Percentiles rank a stretch among this genome's conserved stretches.
Evolutionary conservation across 176 grass and related monocot genomes (phyloP).

Genomic region (Puya raimondii): DNA sequence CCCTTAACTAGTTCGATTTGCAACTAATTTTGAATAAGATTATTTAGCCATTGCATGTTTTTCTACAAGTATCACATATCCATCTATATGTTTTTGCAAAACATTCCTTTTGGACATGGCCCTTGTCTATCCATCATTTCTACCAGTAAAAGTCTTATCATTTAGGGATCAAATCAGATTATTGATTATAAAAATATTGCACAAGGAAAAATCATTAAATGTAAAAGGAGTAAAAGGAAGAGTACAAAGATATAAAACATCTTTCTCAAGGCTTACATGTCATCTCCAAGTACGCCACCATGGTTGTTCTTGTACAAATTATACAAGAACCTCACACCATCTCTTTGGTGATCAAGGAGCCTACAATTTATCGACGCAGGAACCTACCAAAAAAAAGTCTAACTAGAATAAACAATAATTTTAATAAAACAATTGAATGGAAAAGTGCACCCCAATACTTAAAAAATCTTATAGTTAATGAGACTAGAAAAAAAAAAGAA

Average conservation of each 20-base stretch:
- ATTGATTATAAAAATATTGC: neutral
- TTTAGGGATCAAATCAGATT: neutral
- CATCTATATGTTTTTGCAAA: neutral
- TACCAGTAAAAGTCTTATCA: neutral
- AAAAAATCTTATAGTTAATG: constrained; percentile 16
- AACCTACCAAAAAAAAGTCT: constrained; percentile 39
- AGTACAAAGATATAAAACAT: constrained; percentile 10
- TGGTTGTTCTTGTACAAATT: constrained; percentile 81
- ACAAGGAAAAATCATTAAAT: neutral
- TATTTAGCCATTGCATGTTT: neutral
- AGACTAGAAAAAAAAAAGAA: constrained; percentile 9
- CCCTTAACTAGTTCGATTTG: neutral
- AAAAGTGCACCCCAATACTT: neutral
- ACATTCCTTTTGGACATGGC: neutral
- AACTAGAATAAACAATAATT: constrained; percentile 7
- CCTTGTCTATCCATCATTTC: neutral
- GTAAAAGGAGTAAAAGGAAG: constrained; percentile 2
- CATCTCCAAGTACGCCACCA: constrained; percentile 93
- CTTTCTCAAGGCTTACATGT: constrained; percentile 54
- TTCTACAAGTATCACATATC: neutral
- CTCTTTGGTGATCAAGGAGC: constrained; percentile 72
- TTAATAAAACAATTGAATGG: constrained; percentile 10
- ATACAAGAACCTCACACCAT: constrained; percentile 77
- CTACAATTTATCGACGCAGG: constrained; percentile 83
- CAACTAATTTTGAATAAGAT: neutral